Conservation (phyloP, 306 rosid species). For the Rosa rugosa region DNA sequence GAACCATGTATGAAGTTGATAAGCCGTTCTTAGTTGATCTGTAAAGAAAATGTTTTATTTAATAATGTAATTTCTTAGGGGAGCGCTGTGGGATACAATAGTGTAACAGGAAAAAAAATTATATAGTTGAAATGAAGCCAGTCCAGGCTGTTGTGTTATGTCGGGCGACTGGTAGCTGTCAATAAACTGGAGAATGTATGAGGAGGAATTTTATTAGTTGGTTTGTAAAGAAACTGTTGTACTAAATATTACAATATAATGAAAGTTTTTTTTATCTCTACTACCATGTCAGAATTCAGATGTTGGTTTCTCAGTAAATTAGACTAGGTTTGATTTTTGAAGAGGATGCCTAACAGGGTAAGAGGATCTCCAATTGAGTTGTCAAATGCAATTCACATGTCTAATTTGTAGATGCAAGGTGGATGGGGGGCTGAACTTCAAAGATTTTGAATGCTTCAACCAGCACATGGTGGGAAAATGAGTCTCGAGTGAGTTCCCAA, state of each 20-base stretch:
- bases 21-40: conserved; percentile 39
- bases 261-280: not conserved
- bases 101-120: conserved; percentile 21
- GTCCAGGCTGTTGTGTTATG: conserved; percentile 83
- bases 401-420: too few species aligned
- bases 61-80: not conserved
- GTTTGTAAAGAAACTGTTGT: conserved; percentile 55
- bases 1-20: conserved; percentile 30
- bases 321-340: not conserved
- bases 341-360: not conserved
- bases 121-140: conserved; percentile 54
- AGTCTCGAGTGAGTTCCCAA: too few species aligned
- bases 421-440: too few species aligned
- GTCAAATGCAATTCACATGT: too few species aligned
- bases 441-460: too few species aligned
- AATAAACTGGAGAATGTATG: conserved; percentile 50
- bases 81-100: conserved; percentile 43
- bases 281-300: not conserved
- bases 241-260: not conserved
- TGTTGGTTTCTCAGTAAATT: not conserved
- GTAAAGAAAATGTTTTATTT: conserved; percentile 53
- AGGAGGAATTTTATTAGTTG: conserved; percentile 39
- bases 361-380: too few species aligned
- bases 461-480: too few species aligned
- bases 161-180: conserved; percentile 88